Percentiles rank a stretch among this genome's conserved stretches.
phyloP scores from a whole-genome alignment of 1,139 yeast species.

The Pneumocystis carinii region DNA sequence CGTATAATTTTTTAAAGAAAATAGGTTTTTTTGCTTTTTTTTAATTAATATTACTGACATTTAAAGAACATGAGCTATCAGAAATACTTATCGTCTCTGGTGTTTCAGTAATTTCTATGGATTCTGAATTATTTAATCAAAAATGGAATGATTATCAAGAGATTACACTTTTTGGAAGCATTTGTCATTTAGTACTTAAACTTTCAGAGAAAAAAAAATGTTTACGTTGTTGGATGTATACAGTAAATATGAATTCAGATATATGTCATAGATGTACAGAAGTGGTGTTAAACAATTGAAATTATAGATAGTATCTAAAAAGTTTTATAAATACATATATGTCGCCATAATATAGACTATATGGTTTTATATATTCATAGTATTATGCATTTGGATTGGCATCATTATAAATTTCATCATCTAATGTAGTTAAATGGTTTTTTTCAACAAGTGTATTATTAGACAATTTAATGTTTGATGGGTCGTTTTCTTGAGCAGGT shows the following conservation, averaged over 20 bases:
- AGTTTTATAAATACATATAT: background rate
- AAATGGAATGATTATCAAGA: constrained; percentile 23
- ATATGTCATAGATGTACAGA: constrained; percentile 57
- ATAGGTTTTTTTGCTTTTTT: background rate
- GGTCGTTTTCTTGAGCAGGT: background rate
- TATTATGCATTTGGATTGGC: background rate
- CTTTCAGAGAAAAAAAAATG: constrained; percentile 47
- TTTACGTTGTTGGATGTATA: constrained; percentile 87
- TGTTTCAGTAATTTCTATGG: constrained; percentile 28
- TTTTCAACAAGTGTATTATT: background rate
- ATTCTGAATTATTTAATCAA: constrained; percentile 6
- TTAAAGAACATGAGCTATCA: constrained; percentile 17
- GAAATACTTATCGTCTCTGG: constrained; percentile 59
- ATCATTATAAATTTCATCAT: background rate
- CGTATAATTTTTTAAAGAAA: background rate
- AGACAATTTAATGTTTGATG: background rate
- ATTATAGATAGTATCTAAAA: background rate
- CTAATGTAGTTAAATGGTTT: background rate
- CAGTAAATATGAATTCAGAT: constrained; percentile 35
- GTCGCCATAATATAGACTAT: background rate
- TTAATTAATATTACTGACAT: background rate
- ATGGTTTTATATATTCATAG: background rate
- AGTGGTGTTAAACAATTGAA: constrained; percentile 20
- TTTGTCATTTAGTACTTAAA: constrained; percentile 28
- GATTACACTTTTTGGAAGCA: constrained; percentile 21